Percentiles rank a stretch among this genome's conserved stretches.
These are phyloP conservation scores for Yamadazyma mexicana DNA, from an alignment of 1,139 yeast species.

Conservation along the genomic window DNA sequence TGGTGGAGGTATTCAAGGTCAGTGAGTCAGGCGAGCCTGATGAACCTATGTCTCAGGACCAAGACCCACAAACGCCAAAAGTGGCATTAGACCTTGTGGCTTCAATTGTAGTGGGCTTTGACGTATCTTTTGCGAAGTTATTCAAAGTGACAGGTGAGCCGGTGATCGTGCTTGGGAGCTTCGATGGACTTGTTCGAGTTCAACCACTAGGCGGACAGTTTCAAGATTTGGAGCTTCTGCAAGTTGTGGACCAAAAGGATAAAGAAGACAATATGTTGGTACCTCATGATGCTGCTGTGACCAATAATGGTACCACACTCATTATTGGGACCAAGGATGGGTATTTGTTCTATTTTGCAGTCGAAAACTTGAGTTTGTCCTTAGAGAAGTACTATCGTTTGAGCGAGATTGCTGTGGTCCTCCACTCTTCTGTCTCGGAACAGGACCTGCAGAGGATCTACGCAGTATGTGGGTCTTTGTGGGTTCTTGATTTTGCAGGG, in stretches of 20 bases:
- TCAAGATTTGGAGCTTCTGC: background rate
- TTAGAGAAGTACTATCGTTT: slow-evolving; percentile 20
- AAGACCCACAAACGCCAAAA: background rate
- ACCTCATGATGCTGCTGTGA: slow-evolving; percentile 20
- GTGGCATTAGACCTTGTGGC: slow-evolving; percentile 5
- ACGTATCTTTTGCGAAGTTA: slow-evolving; percentile 22
- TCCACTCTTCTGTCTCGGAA: slow-evolving; percentile 1
- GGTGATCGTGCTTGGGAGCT: slow-evolving; percentile 20
- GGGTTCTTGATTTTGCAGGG: slow-evolving; percentile 40
- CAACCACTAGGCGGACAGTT: background rate
- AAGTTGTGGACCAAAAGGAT: background rate
- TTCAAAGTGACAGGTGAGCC: slow-evolving; percentile 4
- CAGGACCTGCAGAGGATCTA: slow-evolving; percentile 21
- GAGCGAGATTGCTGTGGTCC: slow-evolving; percentile 22
- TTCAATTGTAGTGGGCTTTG: slow-evolving; percentile 10
- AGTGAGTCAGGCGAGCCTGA: too few relatives aligned
- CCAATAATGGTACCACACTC: slow-evolving; percentile 9
- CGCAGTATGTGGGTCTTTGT: slow-evolving; percentile 36
- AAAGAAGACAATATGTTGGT: slow-evolving; percentile 10
- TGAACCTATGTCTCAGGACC: background rate
- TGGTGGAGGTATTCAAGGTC: slow-evolving; percentile 3
- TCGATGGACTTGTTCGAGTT: slow-evolving; percentile 17
- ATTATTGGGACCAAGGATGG: slow-evolving; percentile 36
- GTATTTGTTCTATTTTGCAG: slow-evolving; percentile 17
- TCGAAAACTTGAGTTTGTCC: slow-evolving; percentile 11